Conservation (phyloP, 2,329 filamentous ascomycete genomes). For the Periconia macrospinosa region DNA sequence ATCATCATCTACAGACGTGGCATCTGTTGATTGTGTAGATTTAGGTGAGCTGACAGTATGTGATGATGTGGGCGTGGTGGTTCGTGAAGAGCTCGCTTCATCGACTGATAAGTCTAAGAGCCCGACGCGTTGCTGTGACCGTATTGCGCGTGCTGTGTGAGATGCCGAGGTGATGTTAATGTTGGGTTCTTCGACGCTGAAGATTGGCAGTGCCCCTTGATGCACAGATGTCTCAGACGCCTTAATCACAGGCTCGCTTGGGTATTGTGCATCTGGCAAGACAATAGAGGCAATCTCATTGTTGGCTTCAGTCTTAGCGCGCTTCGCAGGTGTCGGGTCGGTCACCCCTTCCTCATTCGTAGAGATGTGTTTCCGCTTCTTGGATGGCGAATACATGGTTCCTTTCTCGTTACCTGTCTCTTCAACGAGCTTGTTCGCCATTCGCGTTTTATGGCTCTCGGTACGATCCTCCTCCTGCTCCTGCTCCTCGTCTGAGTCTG, state of each 20-base stretch:
- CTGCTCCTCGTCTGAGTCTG: slow-evolving; percentile 44
- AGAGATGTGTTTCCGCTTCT: slow-evolving; percentile 29
- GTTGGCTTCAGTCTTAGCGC: slow-evolving; percentile 9
- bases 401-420: slow-evolving; percentile 8
- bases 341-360: slow-evolving; percentile 12
- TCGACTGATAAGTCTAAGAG: slow-evolving; percentile 31
- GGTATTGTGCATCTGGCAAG: slow-evolving; percentile 18
- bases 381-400: slow-evolving; percentile 17
- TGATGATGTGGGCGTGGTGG: slow-evolving; percentile 33
- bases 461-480: slow-evolving; percentile 16
- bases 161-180: slow-evolving; percentile 18
- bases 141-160: slow-evolving; percentile 25
- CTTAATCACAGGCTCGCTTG: slow-evolving; percentile 20
- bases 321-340: slow-evolving; percentile 20
- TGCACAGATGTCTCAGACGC: slow-evolving; percentile 36
- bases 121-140: slow-evolving; percentile 36
- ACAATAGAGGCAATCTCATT: slow-evolving; percentile 6
- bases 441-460: slow-evolving; percentile 15
- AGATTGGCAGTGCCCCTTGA: slow-evolving; percentile 31
- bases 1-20: slow-evolving; percentile 42
- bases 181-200: slow-evolving; percentile 35
- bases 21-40: slow-evolving; percentile 40
- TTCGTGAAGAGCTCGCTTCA: slow-evolving; percentile 30
- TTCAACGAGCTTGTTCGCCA: not conserved
- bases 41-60: slow-evolving; percentile 32